Base-by-base conservation (phyloP, 139 green algal species). In the Raphidocelis subcapitata region DNA sequence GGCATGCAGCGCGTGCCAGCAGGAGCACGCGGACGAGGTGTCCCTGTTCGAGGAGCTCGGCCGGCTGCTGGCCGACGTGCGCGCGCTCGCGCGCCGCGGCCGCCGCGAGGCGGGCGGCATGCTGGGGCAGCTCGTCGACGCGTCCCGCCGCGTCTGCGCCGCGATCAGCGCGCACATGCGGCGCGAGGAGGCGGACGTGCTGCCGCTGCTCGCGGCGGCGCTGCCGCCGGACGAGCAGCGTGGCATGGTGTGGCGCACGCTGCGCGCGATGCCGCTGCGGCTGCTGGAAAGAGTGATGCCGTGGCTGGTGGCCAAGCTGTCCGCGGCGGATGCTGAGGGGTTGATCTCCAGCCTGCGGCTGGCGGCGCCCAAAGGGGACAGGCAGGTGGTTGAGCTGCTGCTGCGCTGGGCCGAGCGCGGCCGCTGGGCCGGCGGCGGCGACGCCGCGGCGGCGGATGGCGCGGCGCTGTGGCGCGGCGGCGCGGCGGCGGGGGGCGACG, bases 281-380 rank as follows among this genome's bases (percentile, higher is more conserved):
- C 81, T 98, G 69, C 84, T 98, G 76, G 91, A 98, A 80, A 79
- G 89, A 3, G 89, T 98, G 21, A 89, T 98, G 82, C 95, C 95
- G 8, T 98, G 95, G 92, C 73, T 98, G 23, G 81, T 89, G 3
- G 72, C 33, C 41, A 47, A 56, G 36, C 72, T 98, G 72, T 80
- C 67, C 1, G 77, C 89, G 26, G 82, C 80, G 21, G 92, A 93
- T 29, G 81, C 86, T 2, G 49, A 70, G 1, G 84, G 86, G 67
- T 88, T 93, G 85, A 85, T 98, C 36, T 65, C 62, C 54, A 92
- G 93, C 78, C 85, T 97, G 70, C 80, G 82, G 14, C 75, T 90
- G 31, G 85, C 81, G 0, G 82, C 85, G 0, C 82, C 86, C 0
- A 49, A 52, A 1, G 65, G 74, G 16, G 90, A 98, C 61, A 62